A percentile compares a stretch with the other conserved stretches of the same genome.
phyloP scores from a whole-genome alignment of 2,329 filamentous ascomycete genomes.

The Gaeumannomyces tritici region DNA sequence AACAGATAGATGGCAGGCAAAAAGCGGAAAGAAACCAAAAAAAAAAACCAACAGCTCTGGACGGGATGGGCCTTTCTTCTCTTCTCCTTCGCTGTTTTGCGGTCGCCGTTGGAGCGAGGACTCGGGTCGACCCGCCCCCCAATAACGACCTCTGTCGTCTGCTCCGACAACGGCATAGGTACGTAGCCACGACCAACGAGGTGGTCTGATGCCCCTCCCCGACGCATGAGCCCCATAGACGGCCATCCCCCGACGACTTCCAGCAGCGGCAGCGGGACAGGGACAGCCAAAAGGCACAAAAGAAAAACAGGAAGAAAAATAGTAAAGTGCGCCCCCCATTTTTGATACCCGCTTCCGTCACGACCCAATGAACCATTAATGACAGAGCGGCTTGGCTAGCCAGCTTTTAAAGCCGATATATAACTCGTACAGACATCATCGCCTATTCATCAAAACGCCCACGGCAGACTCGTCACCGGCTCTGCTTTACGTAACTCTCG shows the following conservation, averaged over 20 bases:
- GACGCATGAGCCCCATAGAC: neutral
- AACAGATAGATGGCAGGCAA: neutral
- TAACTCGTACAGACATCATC: conserved; percentile 5
- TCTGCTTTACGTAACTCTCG: neutral
- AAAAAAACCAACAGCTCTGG: too few relatives aligned
- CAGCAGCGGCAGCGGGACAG: too few relatives aligned
- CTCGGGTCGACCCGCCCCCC: neutral
- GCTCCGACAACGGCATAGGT: neutral
- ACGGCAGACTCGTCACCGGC: neutral
- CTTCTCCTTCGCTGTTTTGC: neutral
- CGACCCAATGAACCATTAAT: neutral
- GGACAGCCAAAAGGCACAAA: neutral
- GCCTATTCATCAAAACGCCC: neutral
- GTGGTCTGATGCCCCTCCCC: neutral
- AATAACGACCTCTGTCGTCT: neutral
- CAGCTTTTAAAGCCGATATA: neutral
- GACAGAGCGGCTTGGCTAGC: neutral
- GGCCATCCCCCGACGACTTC: neutral
- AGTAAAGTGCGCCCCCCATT: neutral
- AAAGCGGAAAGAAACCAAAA: neutral
- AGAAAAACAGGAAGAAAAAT: neutral
- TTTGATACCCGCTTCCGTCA: neutral
- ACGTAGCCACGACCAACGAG: neutral
- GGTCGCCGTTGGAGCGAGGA: neutral
- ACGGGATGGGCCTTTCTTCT: neutral